Evolutionary conservation across 768 basidiomycete genomes (phyloP), one percentile per base, ranked within the genome.

Genomic region (Collybiopsis confluens): DNA sequence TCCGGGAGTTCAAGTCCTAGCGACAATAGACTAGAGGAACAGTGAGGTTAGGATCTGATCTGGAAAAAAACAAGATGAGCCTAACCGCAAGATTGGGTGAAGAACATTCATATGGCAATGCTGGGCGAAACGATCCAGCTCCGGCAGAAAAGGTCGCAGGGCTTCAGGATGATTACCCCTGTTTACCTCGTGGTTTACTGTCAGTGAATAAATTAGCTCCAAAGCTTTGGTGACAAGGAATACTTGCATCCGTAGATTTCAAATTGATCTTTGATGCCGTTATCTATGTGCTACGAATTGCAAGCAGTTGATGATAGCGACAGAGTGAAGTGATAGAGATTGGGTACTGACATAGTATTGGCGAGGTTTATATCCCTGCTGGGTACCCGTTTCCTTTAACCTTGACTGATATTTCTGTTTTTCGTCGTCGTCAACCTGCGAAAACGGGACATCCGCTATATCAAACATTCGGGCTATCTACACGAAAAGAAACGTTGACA

Each of bases 361-460:
- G 3, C 75, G 69, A 8, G 65, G 68, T 59, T 83, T 83, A 59
- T 82, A 83, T 2, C 80, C 80, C 56, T 78, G 73, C 57, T 72
- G 80, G 2, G 75, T 72, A 5, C 76, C 77, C 0, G 67, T 72
- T 26, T 74, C 66, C 53, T 75, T 75, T 52, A 71, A 71, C 26
- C 64, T 67, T 0, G 69, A 71, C 2, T 60, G 60, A 56, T 76
- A 75, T 21, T 54, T 54, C 49, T 68, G 56, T 60, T 78, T 79
- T 62, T 80, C 78, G 20, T 74, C 74, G 0, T 65, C 62, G 1
- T 57, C 52, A 3, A 77, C 73, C 28, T 65, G 63, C 6, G 69
- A 63, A 54, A 79, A 77, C 11, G 74, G 67, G 4, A 78, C 58
- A 46, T 78, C 66, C 1, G 76, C 76, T 36, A 80, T 75, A 54